A percentile compares a stretch with the other conserved stretches of the same genome.
These are phyloP conservation scores for Ogataea nonfermentans DNA, from an alignment of 805 yeast genomes.

Conservation along the genomic window DNA sequence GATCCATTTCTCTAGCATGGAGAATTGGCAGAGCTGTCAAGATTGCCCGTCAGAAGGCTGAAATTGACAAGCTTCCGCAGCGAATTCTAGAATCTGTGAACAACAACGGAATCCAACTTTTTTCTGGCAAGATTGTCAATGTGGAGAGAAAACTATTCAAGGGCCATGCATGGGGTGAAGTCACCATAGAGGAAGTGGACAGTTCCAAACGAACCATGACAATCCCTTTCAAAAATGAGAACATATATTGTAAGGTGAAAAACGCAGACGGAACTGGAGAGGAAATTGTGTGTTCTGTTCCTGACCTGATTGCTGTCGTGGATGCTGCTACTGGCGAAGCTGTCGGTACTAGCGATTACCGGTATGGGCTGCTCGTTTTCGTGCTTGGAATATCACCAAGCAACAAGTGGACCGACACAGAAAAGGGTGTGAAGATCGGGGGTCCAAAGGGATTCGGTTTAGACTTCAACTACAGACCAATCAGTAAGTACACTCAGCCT, in stretches of 20 bases:
- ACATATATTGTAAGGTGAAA: conserved; percentile 36
- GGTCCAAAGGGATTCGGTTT: conserved; percentile 40
- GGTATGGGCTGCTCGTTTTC: conserved; percentile 44
- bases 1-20: conserved; percentile 43
- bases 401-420: conserved; percentile 36
- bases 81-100: conserved; percentile 39
- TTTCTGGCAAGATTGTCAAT: conserved; percentile 43
- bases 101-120: conserved; percentile 34
- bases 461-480: conserved; percentile 38
- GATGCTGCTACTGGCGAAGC: conserved; percentile 46
- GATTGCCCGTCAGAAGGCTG: conserved; percentile 38
- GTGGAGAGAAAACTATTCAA: conserved; percentile 41
- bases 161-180: conserved; percentile 47
- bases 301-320: conserved; percentile 44
- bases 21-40: conserved; percentile 45
- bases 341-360: conserved; percentile 47
- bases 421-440: conserved; percentile 39
- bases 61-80: conserved; percentile 36
- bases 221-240: conserved; percentile 52
- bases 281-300: conserved; percentile 40
- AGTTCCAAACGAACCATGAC: conserved; percentile 21
- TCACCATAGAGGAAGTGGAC: conserved; percentile 28
- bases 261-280: conserved; percentile 22
- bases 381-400: conserved; percentile 42
- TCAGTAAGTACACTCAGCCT: conserved; percentile 37